These are phyloP conservation scores for Edaphochlamys debaryana DNA, from an alignment of 139 green algal genomes.

Conservation along the genomic window DNA sequence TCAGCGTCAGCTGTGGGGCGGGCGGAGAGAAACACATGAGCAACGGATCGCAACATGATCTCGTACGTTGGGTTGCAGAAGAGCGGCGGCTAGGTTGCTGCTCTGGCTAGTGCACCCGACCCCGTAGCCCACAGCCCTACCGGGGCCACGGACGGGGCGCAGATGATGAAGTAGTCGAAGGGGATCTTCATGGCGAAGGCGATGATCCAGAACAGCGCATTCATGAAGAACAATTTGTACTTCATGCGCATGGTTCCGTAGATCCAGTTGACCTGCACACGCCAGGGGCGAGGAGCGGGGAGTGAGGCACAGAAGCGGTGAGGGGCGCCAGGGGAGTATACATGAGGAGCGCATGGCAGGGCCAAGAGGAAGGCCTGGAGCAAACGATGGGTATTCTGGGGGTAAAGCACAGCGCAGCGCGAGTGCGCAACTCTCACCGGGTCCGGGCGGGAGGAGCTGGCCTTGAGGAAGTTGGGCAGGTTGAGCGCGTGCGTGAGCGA, in stretches of 20 bases:
- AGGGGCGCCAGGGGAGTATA: too few species aligned
- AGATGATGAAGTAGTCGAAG: constrained; percentile 65
- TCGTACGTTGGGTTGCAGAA: background rate
- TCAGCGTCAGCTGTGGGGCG: constrained; percentile 13
- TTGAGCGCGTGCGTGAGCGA: constrained; percentile 46
- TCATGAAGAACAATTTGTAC: constrained; percentile 49
- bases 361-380: too few species aligned
- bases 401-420: too few species aligned
- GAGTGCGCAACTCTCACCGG: too few species aligned
- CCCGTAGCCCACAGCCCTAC: too few species aligned
- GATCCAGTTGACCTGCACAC: constrained; percentile 45
- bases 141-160: constrained; percentile 38
- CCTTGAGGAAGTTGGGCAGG: constrained; percentile 32
- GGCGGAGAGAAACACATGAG: too few species aligned
- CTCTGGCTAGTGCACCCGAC: too few species aligned
- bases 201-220: constrained; percentile 56
- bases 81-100: too few species aligned
- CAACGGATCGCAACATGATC: background rate
- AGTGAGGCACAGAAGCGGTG: background rate
- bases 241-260: constrained; percentile 50
- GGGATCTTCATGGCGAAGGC: constrained; percentile 62
- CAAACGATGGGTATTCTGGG: too few species aligned
- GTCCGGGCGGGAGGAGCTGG: constrained; percentile 38
- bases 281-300: too few species aligned
- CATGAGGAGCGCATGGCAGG: too few species aligned